Evolutionary conservation across 495 filamentous ascomycete genomes (phyloP), one percentile per base, ranked within the genome.

Genomic region (Chaetomidium leptoderma): DNA sequence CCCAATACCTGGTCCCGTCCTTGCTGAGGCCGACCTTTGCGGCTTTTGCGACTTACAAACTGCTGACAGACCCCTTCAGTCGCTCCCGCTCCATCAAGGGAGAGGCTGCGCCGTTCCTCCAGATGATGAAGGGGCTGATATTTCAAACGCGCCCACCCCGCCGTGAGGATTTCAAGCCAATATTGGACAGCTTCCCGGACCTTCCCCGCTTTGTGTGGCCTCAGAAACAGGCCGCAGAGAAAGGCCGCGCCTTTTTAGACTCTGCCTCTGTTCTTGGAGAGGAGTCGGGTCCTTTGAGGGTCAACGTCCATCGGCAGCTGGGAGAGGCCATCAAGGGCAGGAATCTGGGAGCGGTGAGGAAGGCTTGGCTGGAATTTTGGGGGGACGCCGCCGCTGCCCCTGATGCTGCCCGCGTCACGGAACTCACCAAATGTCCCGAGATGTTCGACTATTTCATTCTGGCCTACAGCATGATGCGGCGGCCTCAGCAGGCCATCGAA

Each of bases 401-500:
- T 17, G 64, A 63, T 44, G 61, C 63, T 16, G 59, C 42, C 7
- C 53, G 48, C 9, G 17, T 50, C 16, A 8, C 27, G 3, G 51
- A 66, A 33, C 66, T 75, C 44, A 44, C 16, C n/a, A 48, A 54
- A 10, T 36, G 65, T 13, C 57, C 68, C 1, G 55, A 70, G 1
- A 53, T 85, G 10, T 84, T 83, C 54, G 74, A 83, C 47, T 68
- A 70, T n/a, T 83, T 88, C 49, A 70, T 89, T 29, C 54, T 70
- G 19, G 65, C 66, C 4, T 85, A 75, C 58, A 80, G 82, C 69
- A 60, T 68, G 3, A 57, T 87, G 19, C 63, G 74, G 26, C 71
- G 71, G 56, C 70, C 74, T 1, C 64, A 78, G n/a, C 61, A 69
- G 4, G 77, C 83, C 11, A 70, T 84, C 26, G 70, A 79, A 3